Conservation (phyloP, 768 basidiomycete genomes). For the Amanita pallidorosea region DNA sequence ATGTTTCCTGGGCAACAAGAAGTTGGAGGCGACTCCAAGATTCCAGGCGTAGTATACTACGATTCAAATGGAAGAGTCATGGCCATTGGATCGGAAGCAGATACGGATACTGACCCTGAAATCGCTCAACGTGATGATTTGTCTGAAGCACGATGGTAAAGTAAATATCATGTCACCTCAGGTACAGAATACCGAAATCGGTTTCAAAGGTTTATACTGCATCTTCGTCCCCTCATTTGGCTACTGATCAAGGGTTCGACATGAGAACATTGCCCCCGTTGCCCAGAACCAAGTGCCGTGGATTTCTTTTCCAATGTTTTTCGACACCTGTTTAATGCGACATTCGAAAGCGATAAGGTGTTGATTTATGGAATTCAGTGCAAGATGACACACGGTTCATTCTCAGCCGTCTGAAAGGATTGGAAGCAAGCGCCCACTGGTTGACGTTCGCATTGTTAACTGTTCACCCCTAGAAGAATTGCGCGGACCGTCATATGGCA, state of each 20-base stretch:
- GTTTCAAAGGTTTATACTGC: conserved; percentile 10
- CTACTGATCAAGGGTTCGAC: not conserved
- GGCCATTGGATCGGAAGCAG: conserved; percentile 2
- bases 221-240: conserved; percentile 3
- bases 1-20: conserved; percentile 1
- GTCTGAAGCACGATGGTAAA: not conserved
- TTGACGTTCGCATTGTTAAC: no score
- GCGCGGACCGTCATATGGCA: no score
- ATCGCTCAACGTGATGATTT: not conserved
- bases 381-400: conserved; percentile 24
- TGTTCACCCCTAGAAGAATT: no score
- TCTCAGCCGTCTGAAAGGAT: no score
- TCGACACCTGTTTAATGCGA: conserved; percentile 28
- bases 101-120: not conserved
- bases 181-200: no score
- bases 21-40: not conserved
- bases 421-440: no score
- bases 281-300: conserved; percentile 27
- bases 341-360: conserved; percentile 34
- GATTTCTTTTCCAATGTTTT: conserved; percentile 38
- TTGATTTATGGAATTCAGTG: conserved; percentile 26
- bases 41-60: conserved; percentile 4
- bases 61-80: not conserved
- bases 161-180: not conserved
- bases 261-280: conserved; percentile 22